phyloP scores from a whole-genome alignment of 306 rosid genomes.

The Lathyrus sativus region DNA sequence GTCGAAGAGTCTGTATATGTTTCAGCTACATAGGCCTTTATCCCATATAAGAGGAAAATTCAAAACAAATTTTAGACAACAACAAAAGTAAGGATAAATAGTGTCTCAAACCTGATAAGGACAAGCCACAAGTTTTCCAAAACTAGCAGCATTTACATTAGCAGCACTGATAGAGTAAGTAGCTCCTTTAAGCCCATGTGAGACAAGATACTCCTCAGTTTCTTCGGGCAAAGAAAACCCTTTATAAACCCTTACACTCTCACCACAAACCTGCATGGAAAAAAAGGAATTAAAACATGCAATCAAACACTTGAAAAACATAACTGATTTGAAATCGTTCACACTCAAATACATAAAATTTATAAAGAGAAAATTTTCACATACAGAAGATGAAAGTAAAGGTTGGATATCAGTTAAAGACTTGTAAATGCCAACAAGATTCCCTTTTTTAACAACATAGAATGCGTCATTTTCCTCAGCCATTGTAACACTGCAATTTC shows the following conservation, averaged over 20 bases:
- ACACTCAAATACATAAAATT: conserved; percentile 18
- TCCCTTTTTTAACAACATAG: conserved; percentile 76
- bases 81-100: background rate
- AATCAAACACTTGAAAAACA: background rate
- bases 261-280: conserved; percentile 53
- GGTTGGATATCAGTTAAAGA: conserved; percentile 56
- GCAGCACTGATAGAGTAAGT: conserved; percentile 62
- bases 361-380: conserved; percentile 21
- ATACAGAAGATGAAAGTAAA: conserved; percentile 58
- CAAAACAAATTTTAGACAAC: background rate
- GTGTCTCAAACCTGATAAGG: conserved; percentile 63
- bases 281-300: background rate
- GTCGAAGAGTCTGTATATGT: too few species aligned
- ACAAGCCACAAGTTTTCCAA: conserved; percentile 66
- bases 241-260: conserved; percentile 57
- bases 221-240: conserved; percentile 67
- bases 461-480: conserved; percentile 73
- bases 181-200: conserved; percentile 71
- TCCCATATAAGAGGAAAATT: background rate
- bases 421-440: conserved; percentile 72
- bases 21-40: background rate
- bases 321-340: background rate
- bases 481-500: conserved; percentile 52
- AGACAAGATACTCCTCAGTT: conserved; percentile 62
- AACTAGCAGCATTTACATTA: conserved; percentile 53